Base-by-base conservation (phyloP, 2,329 filamentous ascomycete species). In the Xylariaceae sp. region DNA sequence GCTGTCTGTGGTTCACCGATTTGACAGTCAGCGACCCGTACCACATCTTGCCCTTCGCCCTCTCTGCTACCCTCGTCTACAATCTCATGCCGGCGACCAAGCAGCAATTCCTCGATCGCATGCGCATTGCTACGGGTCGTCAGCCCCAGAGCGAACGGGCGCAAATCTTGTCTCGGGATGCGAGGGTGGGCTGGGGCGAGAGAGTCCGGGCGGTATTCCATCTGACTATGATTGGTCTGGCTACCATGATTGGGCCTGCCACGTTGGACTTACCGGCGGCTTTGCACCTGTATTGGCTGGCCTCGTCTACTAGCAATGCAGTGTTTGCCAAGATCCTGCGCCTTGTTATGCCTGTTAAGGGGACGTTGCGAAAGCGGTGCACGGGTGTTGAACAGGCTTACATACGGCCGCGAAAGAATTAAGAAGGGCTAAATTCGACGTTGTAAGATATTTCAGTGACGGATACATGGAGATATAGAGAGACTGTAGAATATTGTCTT, bases 1-100 rank as follows among this genome's bases (percentile, higher is more conserved):
- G 82, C 30, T 76, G 74, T 47, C 72, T 84, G 13, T 85, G 82
- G 82, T 83, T 85, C 65, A 72, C 76, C 1, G 78, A 85, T 63
- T 75, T 85, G 23, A 79, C 78, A 5, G 77, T 68, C 35, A 72
- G 78, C 37, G 83, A 85, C 61, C 81, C 83, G 0, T 78, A 77
- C 58, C 73, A 76, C 58, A 69, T 77, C 34, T 74, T 85, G 0
- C 81, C 83, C 3, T 57, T 75, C 8, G 66, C 71, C 1, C 66
- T 78, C 17, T 77, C 75, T 0, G 71, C 65, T 4, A 61, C 73
- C 15, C 63, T 78, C 11, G 55, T 76, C 3, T 10, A 58, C 17
- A 75, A 76, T 58, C 23, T 75, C 2, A 18, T 76, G 15, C 76
- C 76, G 0, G 65, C 59, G 39, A 69, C 69, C 1, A 53, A 55